Base-by-base conservation (phyloP, 441 rosid species). In the Brassica hybrid region DNA sequence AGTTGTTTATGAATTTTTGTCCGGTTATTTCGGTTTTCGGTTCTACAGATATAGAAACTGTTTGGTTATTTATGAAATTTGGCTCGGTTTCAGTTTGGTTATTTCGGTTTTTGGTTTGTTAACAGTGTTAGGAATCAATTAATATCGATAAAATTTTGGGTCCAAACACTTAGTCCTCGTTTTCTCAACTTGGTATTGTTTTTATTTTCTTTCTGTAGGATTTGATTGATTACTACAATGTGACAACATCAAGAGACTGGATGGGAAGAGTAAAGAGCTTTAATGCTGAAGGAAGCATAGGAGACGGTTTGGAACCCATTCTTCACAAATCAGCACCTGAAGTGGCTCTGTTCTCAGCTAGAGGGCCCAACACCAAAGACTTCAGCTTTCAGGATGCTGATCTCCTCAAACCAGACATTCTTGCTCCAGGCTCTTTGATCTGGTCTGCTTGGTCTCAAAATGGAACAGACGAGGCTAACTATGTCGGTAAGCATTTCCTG, bases 391-490 rank as follows among this genome's bases (percentile, higher is more conserved):
- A 81, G 74, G 99, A 96, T 86, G 98, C 99, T 6, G 99, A 96
- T 89, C 96, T 96, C 79, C 98, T 96, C 68, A 96, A 96, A 82
- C 99, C 99, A 38, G 99, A 96, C 82, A 94, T 96, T 71, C 80
- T 96, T 71, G 99, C 99, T 71, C 99, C 99, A 19, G 99, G 99
- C 64, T 84, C 96, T 80, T 84, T 94, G 48, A 96, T 96, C 73
- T 96, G 99, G 99, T 94, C 98, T 69, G 99, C 99, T 54, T 96
- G 99, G 99, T 92, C 97, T 69, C 88, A 86, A 21, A 94, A 94
- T 84, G 99, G 98, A 84, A 94, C 98, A 2, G 99, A 96, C 61
- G 98, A 94, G 74, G 83, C 94, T 74, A 94, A 96, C 80, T 96
- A 86, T 30, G 80, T 82, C 36, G 99, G 99, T 96, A 92, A 85